These are phyloP conservation scores for Linnemannia hyalina DNA, from an alignment of 192 early-diverging fungal genomes.

Conservation along the genomic window DNA sequence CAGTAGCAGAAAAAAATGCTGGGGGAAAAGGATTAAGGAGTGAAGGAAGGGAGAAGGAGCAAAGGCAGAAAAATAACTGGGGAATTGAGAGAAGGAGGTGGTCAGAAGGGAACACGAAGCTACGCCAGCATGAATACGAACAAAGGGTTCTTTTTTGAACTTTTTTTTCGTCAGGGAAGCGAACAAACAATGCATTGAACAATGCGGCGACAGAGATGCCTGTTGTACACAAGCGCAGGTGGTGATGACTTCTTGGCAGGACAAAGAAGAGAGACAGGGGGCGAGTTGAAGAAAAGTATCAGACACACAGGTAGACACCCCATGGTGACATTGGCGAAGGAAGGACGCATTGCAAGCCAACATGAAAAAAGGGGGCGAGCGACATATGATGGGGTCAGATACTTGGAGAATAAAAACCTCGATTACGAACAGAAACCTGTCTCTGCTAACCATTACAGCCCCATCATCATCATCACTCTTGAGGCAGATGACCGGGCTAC, in stretches of 20 bases:
- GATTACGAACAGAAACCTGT: too few species aligned
- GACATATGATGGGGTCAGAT: too few species aligned
- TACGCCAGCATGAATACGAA: constrained; percentile 1
- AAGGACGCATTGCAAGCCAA: background rate
- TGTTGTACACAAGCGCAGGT: too few species aligned
- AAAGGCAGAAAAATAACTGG: background rate
- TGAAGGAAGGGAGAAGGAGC: background rate
- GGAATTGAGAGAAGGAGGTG: background rate
- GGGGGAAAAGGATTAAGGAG: background rate
- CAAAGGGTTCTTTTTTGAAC: background rate
- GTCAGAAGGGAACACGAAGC: background rate
- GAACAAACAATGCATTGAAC: background rate
- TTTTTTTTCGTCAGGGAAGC: background rate
- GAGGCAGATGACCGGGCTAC: too few species aligned
- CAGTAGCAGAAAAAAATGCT: background rate
- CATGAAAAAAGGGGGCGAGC: background rate
- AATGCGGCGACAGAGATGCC: background rate
- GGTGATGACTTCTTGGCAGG: background rate
- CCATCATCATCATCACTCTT: too few species aligned
- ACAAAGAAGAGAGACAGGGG: background rate
- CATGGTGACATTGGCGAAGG: background rate
- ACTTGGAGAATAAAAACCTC: too few species aligned
- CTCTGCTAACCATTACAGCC: too few species aligned
- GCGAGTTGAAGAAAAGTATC: background rate
- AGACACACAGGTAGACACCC: background rate